Base-by-base conservation (phyloP, 805 yeast genomes). In the Wickerhamiella azymoides region DNA sequence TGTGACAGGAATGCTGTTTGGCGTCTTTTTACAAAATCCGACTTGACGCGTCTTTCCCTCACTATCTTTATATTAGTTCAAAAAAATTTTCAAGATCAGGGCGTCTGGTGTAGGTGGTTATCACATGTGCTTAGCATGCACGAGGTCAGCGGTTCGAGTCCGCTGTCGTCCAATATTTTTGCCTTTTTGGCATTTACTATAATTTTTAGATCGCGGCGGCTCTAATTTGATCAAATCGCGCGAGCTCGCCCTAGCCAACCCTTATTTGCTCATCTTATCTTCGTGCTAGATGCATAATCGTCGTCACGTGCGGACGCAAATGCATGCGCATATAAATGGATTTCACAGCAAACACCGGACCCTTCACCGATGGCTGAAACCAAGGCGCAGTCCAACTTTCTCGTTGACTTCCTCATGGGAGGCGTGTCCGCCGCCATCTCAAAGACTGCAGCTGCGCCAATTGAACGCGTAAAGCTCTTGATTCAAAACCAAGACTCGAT, bases 371-470 rank as follows among this genome's bases (percentile, higher is more conserved):
- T 43, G 46, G 8, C 46, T n/a, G 46, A 43, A 24, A 24, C 8
- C 41, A 36, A n/a, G 43, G 38, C 41, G 45, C 42, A 48, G 47
- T 50, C 54, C 36, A 55, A 50, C 53, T 58, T 58, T 51, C 39
- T 56, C 32, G 60, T 72, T 63, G 81, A 78, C 67, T 84, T 84
- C 77, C 63, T 84, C 72, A 85, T 85, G 94, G 95, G 94, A 73
- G 94, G 94, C 82, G 89, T 84, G 60, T 84, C 94, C 72, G 94
- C 94, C 73, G 94, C 94, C 65, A 83, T 84, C 72, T 81, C 93
- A 59, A 84, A 84, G 77, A 84, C 94, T 55, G 94, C 89, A 51
- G 94, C 93, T 62, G 88, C 94, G 59, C 94, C 94, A 69, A 83
- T 83, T 66, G 93, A 83, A 73, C 80, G 95, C 76, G 93, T 84